These are phyloP conservation scores for Pezicula carpinea DNA, from an alignment of 2,329 filamentous ascomycete species.

Conservation along the genomic window DNA sequence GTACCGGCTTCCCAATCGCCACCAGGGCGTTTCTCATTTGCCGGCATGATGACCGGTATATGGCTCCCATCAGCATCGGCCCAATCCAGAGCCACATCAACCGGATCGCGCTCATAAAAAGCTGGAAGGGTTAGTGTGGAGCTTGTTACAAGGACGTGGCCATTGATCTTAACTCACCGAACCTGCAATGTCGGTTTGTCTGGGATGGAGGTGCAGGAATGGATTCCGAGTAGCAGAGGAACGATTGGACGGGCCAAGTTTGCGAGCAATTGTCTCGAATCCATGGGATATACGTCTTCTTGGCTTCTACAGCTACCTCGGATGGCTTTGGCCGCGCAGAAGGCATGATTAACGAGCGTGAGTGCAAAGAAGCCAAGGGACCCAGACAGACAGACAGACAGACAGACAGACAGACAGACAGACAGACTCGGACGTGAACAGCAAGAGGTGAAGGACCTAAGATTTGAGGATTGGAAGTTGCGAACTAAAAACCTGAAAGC, in stretches of 20 bases:
- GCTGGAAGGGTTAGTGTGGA: too few species aligned
- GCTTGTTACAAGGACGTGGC: too few species aligned
- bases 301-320: constrained; percentile 70
- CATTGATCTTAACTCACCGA: constrained; percentile 38
- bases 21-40: constrained; percentile 71
- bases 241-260: constrained; percentile 53
- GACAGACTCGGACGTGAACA: too few species aligned
- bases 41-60: constrained; percentile 36
- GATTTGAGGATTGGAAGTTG: too few species aligned
- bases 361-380: neutral
- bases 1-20: constrained; percentile 73
- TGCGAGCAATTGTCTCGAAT: constrained; percentile 53
- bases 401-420: neutral
- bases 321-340: constrained; percentile 57
- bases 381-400: neutral
- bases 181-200: constrained; percentile 30
- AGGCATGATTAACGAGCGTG: constrained; percentile 41
- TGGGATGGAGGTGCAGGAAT: constrained; percentile 30
- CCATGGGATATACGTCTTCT: constrained; percentile 62
- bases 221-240: constrained; percentile 42
- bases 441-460: too few species aligned
- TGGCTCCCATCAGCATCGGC: constrained; percentile 24
- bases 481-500: neutral
- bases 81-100: constrained; percentile 57
- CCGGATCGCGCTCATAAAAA: constrained; percentile 53